phyloP scores from a whole-genome alignment of 1,284 basidiomycete species.

The Sanghuangporus sanghuang region DNA sequence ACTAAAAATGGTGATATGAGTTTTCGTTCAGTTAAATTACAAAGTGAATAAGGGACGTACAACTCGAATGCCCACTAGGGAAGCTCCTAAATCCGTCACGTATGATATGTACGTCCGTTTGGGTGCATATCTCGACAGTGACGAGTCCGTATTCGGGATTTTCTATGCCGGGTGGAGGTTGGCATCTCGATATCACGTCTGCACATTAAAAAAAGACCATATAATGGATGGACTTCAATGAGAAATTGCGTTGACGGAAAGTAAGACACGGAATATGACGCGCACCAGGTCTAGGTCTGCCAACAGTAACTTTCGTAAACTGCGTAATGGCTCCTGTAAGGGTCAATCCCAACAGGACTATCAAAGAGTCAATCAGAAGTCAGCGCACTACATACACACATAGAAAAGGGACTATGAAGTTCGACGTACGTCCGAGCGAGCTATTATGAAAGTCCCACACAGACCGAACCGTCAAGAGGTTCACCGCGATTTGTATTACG shows the following conservation, averaged over 20 bases:
- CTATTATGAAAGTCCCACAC: constrained; percentile 89
- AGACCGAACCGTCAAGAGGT: constrained; percentile 65
- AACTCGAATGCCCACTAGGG: constrained; percentile 87
- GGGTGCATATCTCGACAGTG: constrained; percentile 76
- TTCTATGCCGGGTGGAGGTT: constrained; percentile 57
- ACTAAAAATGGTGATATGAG: constrained; percentile 38
- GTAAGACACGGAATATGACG: background rate
- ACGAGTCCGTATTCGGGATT: constrained; percentile 77
- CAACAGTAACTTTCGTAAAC: constrained; percentile 83
- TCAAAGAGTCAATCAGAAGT: background rate
- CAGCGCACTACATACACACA: background rate
- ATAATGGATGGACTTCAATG: background rate
- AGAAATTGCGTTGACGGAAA: background rate
- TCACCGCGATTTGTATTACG: constrained; percentile 62
- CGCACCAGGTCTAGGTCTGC: constrained; percentile 80
- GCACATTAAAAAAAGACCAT: background rate
- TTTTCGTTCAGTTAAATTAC: background rate
- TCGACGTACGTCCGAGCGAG: constrained; percentile 63
- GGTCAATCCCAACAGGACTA: constrained; percentile 70
- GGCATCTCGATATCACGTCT: constrained; percentile 83
- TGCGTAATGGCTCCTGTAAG: constrained; percentile 83
- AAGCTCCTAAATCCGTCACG: constrained; percentile 92
- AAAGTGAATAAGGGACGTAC: constrained; percentile 37
- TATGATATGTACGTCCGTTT: constrained; percentile 51
- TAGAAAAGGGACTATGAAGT: constrained; percentile 19